A percentile compares a stretch with the other conserved stretches of the same genome.
Evolutionary conservation across 2,329 filamentous ascomycete genomes (phyloP).

Genomic region (Fusarium sp.): DNA sequence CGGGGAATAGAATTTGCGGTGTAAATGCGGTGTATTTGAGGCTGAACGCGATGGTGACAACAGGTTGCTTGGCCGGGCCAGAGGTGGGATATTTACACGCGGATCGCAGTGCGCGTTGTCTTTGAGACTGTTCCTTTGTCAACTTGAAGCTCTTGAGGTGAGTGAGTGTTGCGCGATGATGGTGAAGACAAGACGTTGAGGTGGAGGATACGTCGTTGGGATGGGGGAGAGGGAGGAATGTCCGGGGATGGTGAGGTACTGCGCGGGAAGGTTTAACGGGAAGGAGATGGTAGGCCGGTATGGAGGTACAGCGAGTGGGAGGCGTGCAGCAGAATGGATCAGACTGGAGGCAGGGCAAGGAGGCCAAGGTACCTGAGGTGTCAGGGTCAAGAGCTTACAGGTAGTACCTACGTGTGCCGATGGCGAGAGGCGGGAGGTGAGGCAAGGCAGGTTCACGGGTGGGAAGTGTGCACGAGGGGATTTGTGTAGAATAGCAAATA

Average conservation of each 20-base stretch:
- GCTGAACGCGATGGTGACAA: slow-evolving; percentile 29
- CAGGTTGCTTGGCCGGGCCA: slow-evolving; percentile 11
- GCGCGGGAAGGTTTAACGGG: slow-evolving; percentile 22
- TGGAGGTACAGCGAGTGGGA: not conserved
- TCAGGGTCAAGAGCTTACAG: slow-evolving; percentile 2
- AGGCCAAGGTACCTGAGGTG: slow-evolving; percentile 30
- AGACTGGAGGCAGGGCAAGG: slow-evolving; percentile 1
- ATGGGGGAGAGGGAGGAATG: slow-evolving; percentile 16
- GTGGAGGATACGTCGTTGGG: slow-evolving; percentile 31
- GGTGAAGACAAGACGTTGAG: slow-evolving; percentile 21
- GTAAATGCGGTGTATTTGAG: slow-evolving; percentile 36
- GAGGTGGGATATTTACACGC: slow-evolving; percentile 21
- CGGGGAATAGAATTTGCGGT: slow-evolving; percentile 33
- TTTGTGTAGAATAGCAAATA: slow-evolving; percentile 19
- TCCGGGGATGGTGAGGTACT: slow-evolving; percentile 34
- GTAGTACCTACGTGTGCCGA: not conserved
- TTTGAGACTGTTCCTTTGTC: slow-evolving; percentile 31
- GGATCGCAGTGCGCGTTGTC: slow-evolving; percentile 24
- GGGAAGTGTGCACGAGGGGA: slow-evolving; percentile 19
- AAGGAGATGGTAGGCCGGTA: not conserved
- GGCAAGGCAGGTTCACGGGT: slow-evolving; percentile 7
- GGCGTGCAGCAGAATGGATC: not conserved
- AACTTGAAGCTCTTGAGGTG: slow-evolving; percentile 17
- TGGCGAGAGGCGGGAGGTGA: not conserved
- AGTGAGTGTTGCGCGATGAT: slow-evolving; percentile 36